Base-by-base conservation (phyloP, 2,329 filamentous ascomycete species). In the Aschersonia sp. region DNA sequence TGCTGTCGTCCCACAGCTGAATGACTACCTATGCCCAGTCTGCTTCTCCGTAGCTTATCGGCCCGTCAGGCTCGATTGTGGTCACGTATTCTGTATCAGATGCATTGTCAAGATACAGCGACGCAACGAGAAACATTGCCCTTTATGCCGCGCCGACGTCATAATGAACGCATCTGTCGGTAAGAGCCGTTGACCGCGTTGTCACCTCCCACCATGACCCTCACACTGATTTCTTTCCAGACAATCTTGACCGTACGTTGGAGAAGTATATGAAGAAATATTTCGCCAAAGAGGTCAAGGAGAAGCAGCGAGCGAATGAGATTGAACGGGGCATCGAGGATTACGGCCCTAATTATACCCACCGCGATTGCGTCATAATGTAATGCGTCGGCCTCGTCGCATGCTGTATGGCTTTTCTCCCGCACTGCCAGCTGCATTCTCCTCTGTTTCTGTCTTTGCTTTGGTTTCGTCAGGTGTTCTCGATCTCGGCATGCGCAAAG, bases 41-140 rank as follows among this genome's bases (percentile, higher is more conserved):
- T 92, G 87, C 65, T 81, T 83, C 55, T 76, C 76, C 42, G 78
- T 94, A 49, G 79, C 83, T n/a, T 92, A 84, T 71, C 78, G 85
- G 55, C 87, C 87, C 0, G 78, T 94, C n/a, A 77, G 81, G 30
- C 70, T 94, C 35, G 72, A 75, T 11, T 94, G 87, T 62, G 68
- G 74, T 31, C 86, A 92, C 54, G 68, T 89, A 11, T 89, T 90
- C 58, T 94, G 87, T 66, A 90, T 92, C 49, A 74, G 85, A 3
- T 94, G 87, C 59, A 72, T 90, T 45, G 80, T 94, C 52, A 79
- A 85, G 55, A 78, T 94, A 66, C 87, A 92, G 60, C 78, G 79
- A 43, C 76, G 78, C 40, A 71, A 73, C 50, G 79, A 84, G 58
- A 73, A 74, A 39, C 69, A 77, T 46, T 94, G 87, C 58, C 87